Conservation (phyloP, 2,329 filamentous ascomycete genomes). For the Talaromyces sp. region DNA sequence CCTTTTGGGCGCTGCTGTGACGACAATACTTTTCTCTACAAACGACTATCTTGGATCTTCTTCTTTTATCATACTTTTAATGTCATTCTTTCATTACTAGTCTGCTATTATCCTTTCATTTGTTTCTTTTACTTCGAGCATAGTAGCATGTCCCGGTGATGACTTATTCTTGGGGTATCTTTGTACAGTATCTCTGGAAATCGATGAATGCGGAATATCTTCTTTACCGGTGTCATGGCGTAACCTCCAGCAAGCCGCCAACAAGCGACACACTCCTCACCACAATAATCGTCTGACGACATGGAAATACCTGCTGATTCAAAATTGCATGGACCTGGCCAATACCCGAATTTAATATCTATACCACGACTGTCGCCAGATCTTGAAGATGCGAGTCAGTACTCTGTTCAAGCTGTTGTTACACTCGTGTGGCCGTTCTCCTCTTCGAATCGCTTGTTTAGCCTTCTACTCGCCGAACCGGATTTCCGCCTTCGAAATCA, state of each 20-base stretch:
- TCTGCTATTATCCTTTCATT: background rate
- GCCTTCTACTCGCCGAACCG: constrained; percentile 77
- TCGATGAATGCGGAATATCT: constrained; percentile 12
- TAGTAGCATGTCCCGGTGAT: background rate
- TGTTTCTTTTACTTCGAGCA: background rate
- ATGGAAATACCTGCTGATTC: constrained; percentile 31
- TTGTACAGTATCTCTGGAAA: background rate
- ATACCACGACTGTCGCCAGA: constrained; percentile 43
- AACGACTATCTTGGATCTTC: background rate
- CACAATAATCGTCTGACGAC: constrained; percentile 17
- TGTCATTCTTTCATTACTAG: constrained; percentile 1
- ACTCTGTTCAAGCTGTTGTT: constrained; percentile 64
- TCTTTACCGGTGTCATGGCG: constrained; percentile 7
- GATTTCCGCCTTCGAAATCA: constrained; percentile 75
- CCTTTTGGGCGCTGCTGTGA: background rate
- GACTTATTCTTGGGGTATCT: background rate
- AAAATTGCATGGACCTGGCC: constrained; percentile 24
- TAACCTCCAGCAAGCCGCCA: constrained; percentile 11
- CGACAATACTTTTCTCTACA: background rate
- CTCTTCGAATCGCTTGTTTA: constrained; percentile 67
- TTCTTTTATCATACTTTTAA: background rate
- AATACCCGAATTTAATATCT: constrained; percentile 29
- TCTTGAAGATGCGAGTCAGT: constrained; percentile 25
- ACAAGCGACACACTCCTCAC: constrained; percentile 1
- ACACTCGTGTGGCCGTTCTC: constrained; percentile 92